A percentile compares a stretch with the other conserved stretches of the same genome.
Evolutionary conservation across 805 yeast genomes (phyloP).

Genomic region (Lachancea lanzarotensis): DNA sequence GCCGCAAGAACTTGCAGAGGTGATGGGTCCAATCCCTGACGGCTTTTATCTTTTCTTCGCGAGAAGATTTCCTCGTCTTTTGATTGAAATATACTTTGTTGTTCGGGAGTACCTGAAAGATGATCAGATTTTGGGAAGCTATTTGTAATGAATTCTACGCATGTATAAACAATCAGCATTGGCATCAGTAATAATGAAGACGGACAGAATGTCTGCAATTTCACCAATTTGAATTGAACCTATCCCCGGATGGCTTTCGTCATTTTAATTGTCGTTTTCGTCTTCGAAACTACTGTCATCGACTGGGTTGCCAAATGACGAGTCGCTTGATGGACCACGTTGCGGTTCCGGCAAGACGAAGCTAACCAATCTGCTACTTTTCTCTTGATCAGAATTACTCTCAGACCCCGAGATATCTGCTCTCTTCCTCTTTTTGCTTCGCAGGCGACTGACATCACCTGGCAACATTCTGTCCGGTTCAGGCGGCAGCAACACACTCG

Average conservation of each 20-base stretch:
- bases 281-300: not conserved
- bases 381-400: conserved; percentile 1
- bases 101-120: conserved; percentile 50
- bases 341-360: conserved; percentile 4
- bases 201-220: too few species aligned
- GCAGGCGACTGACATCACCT: not conserved
- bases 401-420: not conserved
- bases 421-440: conserved; percentile 5
- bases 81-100: conserved; percentile 67
- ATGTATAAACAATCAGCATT: not conserved
- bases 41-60: conserved; percentile 80
- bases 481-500: too few species aligned
- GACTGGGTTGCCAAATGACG: not conserved
- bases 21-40: conserved; percentile 75
- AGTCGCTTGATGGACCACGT: not conserved
- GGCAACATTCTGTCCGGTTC: too few species aligned
- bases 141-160: conserved; percentile 25
- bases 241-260: not conserved
- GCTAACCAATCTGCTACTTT: conserved; percentile 5
- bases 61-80: conserved; percentile 64
- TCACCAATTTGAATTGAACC: too few species aligned
- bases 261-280: not conserved
- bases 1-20: conserved; percentile 54
- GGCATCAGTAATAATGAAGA: not conserved
- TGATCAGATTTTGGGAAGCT: conserved; percentile 53